Conservation (phyloP, 306 rosid genomes). For the Carpinus viminea region DNA sequence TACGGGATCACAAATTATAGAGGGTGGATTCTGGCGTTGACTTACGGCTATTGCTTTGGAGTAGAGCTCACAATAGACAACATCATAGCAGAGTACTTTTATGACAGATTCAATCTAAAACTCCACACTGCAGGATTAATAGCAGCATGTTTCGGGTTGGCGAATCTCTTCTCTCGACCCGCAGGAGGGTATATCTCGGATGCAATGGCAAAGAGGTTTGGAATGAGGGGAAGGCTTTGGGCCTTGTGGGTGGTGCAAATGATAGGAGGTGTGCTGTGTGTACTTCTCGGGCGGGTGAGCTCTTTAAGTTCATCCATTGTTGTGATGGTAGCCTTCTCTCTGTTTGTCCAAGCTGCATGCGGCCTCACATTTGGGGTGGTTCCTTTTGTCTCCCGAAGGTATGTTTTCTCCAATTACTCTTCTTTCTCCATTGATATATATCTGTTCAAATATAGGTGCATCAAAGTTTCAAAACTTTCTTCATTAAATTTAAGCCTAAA, state of each 20-base stretch:
- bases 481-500: neutral
- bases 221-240: slow-evolving; percentile 94
- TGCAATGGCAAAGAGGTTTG: slow-evolving; percentile 54
- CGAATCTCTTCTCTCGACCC: slow-evolving; percentile 68
- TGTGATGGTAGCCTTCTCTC: slow-evolving; percentile 73
- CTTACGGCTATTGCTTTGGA: slow-evolving; percentile 88
- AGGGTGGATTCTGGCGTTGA: slow-evolving; percentile 81
- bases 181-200: slow-evolving; percentile 75
- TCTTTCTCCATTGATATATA: no score
- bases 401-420: neutral
- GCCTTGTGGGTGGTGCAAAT: slow-evolving; percentile 67
- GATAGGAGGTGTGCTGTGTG: slow-evolving; percentile 66
- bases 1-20: slow-evolving; percentile 67
- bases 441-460: neutral
- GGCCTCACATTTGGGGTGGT: slow-evolving; percentile 94
- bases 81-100: slow-evolving; percentile 78
- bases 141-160: slow-evolving; percentile 81
- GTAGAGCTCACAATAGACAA: slow-evolving; percentile 82
- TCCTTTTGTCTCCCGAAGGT: slow-evolving; percentile 92
- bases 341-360: slow-evolving; percentile 85
- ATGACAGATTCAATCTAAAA: slow-evolving; percentile 66
- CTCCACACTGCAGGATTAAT: slow-evolving; percentile 74
- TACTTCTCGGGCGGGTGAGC: slow-evolving; percentile 54
- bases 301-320: slow-evolving; percentile 53
- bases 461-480: no score